Evolutionary conservation across 2,329 filamentous ascomycete species (phyloP).

Genomic region (Apiospora marii): DNA sequence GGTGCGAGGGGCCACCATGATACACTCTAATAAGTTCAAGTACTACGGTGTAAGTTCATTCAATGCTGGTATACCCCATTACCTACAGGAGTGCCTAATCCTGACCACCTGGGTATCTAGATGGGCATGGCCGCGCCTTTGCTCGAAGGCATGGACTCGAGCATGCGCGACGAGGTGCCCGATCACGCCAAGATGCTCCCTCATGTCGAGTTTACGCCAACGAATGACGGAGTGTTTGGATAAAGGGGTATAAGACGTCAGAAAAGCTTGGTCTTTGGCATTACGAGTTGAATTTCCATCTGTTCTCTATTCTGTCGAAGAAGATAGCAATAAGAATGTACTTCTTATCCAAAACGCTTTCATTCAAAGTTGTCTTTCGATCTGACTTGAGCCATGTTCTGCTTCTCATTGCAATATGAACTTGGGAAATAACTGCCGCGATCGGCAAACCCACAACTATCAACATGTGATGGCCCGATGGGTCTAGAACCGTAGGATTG

Average conservation of each 20-base stretch:
- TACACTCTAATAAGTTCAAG: conserved; percentile 30
- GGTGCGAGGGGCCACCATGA: conserved; percentile 29
- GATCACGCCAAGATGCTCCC: conserved; percentile 27
- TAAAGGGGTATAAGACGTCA: neutral
- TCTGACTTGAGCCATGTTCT: no score
- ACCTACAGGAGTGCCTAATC: no score
- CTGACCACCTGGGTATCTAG: neutral
- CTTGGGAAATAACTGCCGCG: neutral
- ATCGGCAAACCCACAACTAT: no score
- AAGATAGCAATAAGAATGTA: neutral
- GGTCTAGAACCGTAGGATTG: neutral
- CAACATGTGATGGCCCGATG: no score
- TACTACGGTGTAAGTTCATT: conserved; percentile 29
- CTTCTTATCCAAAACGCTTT: no score
- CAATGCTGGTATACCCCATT: no score
- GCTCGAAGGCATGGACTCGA: conserved; percentile 26
- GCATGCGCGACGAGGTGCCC: conserved; percentile 25
- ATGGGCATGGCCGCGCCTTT: conserved; percentile 27
- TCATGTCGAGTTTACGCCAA: conserved; percentile 31
- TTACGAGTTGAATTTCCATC: neutral
- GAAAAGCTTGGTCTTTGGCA: neutral
- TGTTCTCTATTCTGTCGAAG: neutral
- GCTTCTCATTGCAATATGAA: no score
- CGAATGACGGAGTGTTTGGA: conserved; percentile 32
- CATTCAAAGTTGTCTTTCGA: no score